phyloP scores from a whole-genome alignment of 352 stramenopile species.

The Pythium utonaiense region DNA sequence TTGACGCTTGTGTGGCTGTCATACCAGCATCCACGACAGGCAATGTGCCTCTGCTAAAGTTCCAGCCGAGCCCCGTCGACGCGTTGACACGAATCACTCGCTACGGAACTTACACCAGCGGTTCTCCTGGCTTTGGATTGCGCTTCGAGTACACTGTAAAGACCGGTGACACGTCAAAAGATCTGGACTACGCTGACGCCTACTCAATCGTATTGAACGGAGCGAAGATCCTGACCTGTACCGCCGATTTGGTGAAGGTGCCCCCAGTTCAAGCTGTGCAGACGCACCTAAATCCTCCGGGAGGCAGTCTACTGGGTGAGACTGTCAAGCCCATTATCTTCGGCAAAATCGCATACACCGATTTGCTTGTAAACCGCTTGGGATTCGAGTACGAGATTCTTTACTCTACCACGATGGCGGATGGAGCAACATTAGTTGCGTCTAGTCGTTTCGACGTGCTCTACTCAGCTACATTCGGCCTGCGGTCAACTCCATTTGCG shows the following conservation, averaged over 20 bases:
- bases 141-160: constrained; percentile 76
- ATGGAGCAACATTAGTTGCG: constrained; percentile 39
- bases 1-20: constrained; percentile 63
- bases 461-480: constrained; percentile 64
- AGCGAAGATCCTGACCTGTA: constrained; percentile 67
- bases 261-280: constrained; percentile 53
- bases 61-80: constrained; percentile 42
- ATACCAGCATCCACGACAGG: constrained; percentile 24
- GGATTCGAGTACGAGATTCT: constrained; percentile 64
- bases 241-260: constrained; percentile 24
- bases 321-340: constrained; percentile 52
- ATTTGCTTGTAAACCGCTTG: constrained; percentile 70
- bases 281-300: constrained; percentile 75
- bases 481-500: constrained; percentile 56
- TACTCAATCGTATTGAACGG: constrained; percentile 59
- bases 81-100: constrained; percentile 42
- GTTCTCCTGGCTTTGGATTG: constrained; percentile 41
- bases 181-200: constrained; percentile 66
- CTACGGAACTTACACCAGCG: constrained; percentile 55
- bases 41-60: constrained; percentile 41
- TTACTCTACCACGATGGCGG: constrained; percentile 43
- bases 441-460: constrained; percentile 60
- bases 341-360: constrained; percentile 52
- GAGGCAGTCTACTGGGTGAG: constrained; percentile 41
- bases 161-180: constrained; percentile 56